Conservation (phyloP, 1,139 yeast species). For the Magnusiomyces suaveolens region DNA sequence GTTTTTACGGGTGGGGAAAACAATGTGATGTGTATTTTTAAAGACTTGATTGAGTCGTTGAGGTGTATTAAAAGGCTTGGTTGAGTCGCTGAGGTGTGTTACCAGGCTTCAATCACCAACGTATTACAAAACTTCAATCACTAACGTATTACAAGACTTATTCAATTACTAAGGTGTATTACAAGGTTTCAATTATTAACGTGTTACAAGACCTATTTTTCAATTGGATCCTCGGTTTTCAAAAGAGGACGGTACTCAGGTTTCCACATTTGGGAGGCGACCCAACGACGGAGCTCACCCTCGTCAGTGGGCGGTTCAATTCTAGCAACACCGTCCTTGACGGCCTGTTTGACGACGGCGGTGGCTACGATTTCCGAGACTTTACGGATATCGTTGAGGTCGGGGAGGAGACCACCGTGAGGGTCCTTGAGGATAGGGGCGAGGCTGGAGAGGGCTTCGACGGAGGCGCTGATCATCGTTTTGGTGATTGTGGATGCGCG, state of each 20-base stretch:
- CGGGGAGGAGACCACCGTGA: slow-evolving; percentile 79
- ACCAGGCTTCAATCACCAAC: too few relatives aligned
- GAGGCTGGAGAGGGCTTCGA: slow-evolving; percentile 73
- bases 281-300: slow-evolving; percentile 74
- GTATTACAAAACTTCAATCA: too few relatives aligned
- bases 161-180: too few relatives aligned
- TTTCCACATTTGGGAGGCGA: slow-evolving; percentile 88
- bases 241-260: slow-evolving; percentile 77
- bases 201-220: not conserved
- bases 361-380: slow-evolving; percentile 88
- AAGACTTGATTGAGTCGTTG: too few relatives aligned
- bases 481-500: slow-evolving; percentile 75
- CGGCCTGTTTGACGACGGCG: slow-evolving; percentile 79
- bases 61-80: too few relatives aligned
- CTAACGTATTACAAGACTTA: too few relatives aligned
- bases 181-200: not conserved
- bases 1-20: not conserved
- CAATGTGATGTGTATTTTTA: not conserved
- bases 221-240: not conserved
- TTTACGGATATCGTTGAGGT: slow-evolving; percentile 73
- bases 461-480: slow-evolving; percentile 91
- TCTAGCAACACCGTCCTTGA: slow-evolving; percentile 76
- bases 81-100: too few relatives aligned
- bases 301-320: slow-evolving; percentile 65
- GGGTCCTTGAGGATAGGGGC: slow-evolving; percentile 71